These are phyloP conservation scores for Geotrichum ghanense DNA, from an alignment of 805 yeast genomes.

Conservation along the genomic window DNA sequence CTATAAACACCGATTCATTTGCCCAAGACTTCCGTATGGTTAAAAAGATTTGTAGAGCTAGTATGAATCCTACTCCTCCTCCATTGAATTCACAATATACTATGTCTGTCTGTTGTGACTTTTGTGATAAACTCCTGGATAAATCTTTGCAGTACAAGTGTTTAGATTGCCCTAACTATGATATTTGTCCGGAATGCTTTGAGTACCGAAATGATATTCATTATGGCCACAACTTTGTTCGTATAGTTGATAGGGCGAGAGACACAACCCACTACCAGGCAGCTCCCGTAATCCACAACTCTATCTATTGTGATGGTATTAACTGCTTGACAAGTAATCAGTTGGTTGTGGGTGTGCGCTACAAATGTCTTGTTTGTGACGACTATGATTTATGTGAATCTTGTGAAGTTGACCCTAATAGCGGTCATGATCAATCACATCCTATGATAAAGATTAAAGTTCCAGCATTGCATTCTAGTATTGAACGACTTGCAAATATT, in stretches of 20 bases:
- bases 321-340: conserved; percentile 14
- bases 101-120: not conserved
- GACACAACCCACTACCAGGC: conserved; percentile 3
- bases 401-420: conserved; percentile 20
- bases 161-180: conserved; percentile 37
- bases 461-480: not conserved
- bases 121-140: not conserved
- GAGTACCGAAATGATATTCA: conserved; percentile 11
- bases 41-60: too few species aligned
- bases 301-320: conserved; percentile 22
- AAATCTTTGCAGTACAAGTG: conserved; percentile 28
- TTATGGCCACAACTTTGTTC: conserved; percentile 14
- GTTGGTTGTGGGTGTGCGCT: conserved; percentile 33
- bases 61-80: too few species aligned
- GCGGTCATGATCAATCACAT: conserved; percentile 12
- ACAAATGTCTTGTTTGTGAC: conserved; percentile 35
- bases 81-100: not conserved
- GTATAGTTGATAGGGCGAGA: not conserved
- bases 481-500: too few species aligned
- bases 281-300: too few species aligned
- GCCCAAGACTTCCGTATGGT: too few species aligned
- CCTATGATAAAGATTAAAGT: conserved; percentile 22
- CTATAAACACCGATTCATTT: too few species aligned
- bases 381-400: conserved; percentile 39
- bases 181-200: conserved; percentile 33